These are phyloP conservation scores for Alternaria panax DNA, from an alignment of 2,329 filamentous ascomycete species.

Conservation along the genomic window DNA sequence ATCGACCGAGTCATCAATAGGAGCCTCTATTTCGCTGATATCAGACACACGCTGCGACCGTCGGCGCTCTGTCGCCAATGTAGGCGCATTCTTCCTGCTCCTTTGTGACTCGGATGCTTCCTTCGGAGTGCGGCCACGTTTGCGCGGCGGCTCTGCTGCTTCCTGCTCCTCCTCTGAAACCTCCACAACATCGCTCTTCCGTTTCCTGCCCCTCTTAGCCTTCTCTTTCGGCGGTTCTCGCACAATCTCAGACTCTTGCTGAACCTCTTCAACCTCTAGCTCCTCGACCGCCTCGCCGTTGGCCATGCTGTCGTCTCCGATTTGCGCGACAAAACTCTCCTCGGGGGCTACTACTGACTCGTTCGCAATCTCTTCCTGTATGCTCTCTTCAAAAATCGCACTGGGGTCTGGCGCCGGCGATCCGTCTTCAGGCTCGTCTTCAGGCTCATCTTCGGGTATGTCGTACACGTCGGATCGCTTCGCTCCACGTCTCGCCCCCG, in stretches of 20 bases:
- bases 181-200: constrained; percentile 38
- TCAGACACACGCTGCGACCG: constrained; percentile 42
- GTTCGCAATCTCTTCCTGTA: constrained; percentile 42
- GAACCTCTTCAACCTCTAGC: constrained; percentile 28
- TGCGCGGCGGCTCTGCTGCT: constrained; percentile 24
- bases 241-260: constrained; percentile 40
- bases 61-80: constrained; percentile 25
- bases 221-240: constrained; percentile 35
- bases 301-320: constrained; percentile 39
- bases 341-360: constrained; percentile 34
- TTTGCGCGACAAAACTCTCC: constrained; percentile 39
- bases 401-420: constrained; percentile 41
- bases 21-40: constrained; percentile 37
- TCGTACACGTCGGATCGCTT: constrained; percentile 43
- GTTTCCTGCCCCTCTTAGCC: constrained; percentile 38
- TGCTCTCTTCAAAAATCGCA: constrained; percentile 41
- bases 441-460: too few species aligned
- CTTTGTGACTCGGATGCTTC: constrained; percentile 23
- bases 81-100: constrained; percentile 28
- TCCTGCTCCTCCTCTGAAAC: constrained; percentile 25
- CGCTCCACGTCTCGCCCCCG: constrained; percentile 38
- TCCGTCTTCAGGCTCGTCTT: constrained; percentile 37
- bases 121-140: constrained; percentile 22
- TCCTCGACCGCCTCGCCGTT: constrained; percentile 29
- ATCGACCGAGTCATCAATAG: constrained; percentile 24